Base-by-base conservation (phyloP, 2,329 filamentous ascomycete species). In the Arthrobotrys pseudoclavata region DNA sequence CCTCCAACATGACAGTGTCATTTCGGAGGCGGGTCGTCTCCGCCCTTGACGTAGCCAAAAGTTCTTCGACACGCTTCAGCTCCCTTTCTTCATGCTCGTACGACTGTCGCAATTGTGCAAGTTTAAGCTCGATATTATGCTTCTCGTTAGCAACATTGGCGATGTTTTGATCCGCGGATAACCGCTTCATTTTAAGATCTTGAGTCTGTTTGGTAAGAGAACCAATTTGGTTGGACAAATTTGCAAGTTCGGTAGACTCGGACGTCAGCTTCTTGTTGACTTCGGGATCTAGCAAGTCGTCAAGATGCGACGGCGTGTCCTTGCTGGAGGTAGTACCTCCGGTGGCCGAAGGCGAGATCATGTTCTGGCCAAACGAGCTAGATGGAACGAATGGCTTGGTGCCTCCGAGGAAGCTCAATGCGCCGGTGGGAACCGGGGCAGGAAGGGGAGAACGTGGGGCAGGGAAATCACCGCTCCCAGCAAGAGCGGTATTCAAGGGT, bases 1-100 rank as follows among this genome's bases (percentile, higher is more conserved):
- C 92, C 79, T 97, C 93, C 34, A 97, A 86, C 83, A 93, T 89
- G 75, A 93, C 91, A 84, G 93, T 91, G 79, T 98, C 94, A 79
- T 91, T 89, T 82, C 95, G 91, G 45, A 98, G 85, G 84, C 94
- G 96, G 83, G 90, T 90, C 0, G 92, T 97, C 80, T 97, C 94
- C 48, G 90, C 89, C 69, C 91, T 90, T 4, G 93, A 92, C 29
- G 88, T 86, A 45, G 88, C 89, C 52, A 98, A 88, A 79, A 94
- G 92, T 81, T 96, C 93, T 83, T 98, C 93, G 1, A 98, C 86
- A 24, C 90, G 88, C 79, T 92, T 94, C 37, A 96, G 93, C 79
- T 93, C 91, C 80, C 93, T 91, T 2, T 93, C 93, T 84, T 99
- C 96, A 82, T 97, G 93, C 83, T 99, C 95, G 82, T 98, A 99